A percentile compares a stretch with the other conserved stretches of the same genome.
Conservation (phyloP, 371 early-diverging fungal species). For the Apophysomyces elegans region DNA sequence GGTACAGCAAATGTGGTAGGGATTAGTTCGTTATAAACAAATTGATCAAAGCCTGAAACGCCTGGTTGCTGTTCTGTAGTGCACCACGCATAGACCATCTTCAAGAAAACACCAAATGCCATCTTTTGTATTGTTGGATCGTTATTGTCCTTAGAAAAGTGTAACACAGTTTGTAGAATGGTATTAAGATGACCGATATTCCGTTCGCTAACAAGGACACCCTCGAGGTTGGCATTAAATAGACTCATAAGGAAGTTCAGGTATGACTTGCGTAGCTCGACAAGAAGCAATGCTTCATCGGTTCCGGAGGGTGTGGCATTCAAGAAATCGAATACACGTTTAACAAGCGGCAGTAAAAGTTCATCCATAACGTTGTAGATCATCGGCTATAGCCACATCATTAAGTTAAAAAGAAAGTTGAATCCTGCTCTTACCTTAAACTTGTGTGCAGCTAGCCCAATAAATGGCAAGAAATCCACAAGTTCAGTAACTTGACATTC, state of each 20-base stretch:
- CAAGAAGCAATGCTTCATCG: constrained; percentile 81
- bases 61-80: constrained; percentile 35
- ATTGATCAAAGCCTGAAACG: constrained; percentile 70
- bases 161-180: constrained; percentile 79
- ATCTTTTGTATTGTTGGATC: constrained; percentile 80
- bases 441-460: constrained; percentile 83
- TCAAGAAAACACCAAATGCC: constrained; percentile 82
- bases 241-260: constrained; percentile 81
- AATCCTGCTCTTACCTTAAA: constrained; percentile 69
- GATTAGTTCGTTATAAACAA: constrained; percentile 80
- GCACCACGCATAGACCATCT: constrained; percentile 84
- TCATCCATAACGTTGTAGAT: constrained; percentile 69
- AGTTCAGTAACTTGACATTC: constrained; percentile 82
- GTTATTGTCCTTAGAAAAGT: constrained; percentile 74
- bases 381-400: constrained; percentile 35
- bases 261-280: constrained; percentile 83
- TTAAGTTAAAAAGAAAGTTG: constrained; percentile 9
- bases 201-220: constrained; percentile 75
- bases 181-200: constrained; percentile 75
- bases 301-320: constrained; percentile 86
- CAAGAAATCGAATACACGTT: constrained; percentile 83
- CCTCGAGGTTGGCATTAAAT: constrained; percentile 82
- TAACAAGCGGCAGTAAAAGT: constrained; percentile 79
- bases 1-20: constrained; percentile 86
- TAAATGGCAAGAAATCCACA: constrained; percentile 86